Base-by-base conservation (phyloP, 2,329 filamentous ascomycete genomes). In the Kalmusia sp. region DNA sequence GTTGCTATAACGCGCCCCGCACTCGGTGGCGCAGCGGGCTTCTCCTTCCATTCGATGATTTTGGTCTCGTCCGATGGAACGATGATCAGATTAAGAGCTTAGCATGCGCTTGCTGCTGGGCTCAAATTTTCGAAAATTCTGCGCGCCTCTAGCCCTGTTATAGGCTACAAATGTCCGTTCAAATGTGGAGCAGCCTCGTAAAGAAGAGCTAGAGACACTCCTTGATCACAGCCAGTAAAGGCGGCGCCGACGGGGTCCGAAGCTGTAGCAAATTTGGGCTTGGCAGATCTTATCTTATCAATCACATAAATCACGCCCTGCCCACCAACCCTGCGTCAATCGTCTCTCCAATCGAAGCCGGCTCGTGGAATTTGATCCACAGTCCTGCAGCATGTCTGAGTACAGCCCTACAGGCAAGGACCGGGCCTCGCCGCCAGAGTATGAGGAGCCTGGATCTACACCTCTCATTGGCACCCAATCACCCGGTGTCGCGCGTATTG, bases 401-500 rank as follows among this genome's bases (percentile, higher is more conserved):
- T 22, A 54, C 19, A 52, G 52, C 27, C 49, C 57, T 27, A 55
- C 59, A 19, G 44, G 31, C n/a, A 50, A 54, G 31, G 35, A n/a
- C 14, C 17, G 22, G n/a, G 25, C 27, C 1, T 14, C 35, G n/a
- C 15, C 44, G 1, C 27, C 12, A 24, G 44, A 40, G 14, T 37
- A 35, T 15, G 28, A 44, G 19, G 38, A 55, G 8, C 46, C 49
- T 12, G 33, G 54, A 34, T 33, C 56, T n/a, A 19, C 28, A 14
- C 39, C 58, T n/a, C 51, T 72, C 6, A 56, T 62, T 15, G 69
- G 69, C 21, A 56, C 51, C 40, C 77, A 71, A 56, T 78, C 74
- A 14, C 76, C 83, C 4, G 86, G 86, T 68, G 84, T 88, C 6
- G 73, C 69, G n/a, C 82, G 85, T 9, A 81, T 87, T 56, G 83